A percentile compares a stretch with the other conserved stretches of the same genome.
Conservation (phyloP, 257 asterid species). For the Solanum arcanum region DNA sequence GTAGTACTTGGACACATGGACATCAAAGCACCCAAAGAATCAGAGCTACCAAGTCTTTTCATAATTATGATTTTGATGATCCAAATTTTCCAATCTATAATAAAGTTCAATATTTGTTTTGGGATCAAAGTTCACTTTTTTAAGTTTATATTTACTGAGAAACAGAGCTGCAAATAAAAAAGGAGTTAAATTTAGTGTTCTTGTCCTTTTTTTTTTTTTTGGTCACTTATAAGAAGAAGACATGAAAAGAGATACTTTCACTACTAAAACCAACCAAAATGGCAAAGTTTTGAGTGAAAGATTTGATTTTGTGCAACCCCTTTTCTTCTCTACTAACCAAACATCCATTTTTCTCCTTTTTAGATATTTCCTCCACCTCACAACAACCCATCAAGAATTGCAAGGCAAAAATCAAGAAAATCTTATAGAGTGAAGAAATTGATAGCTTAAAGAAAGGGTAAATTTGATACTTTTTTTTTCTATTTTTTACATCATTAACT, state of each 20-base stretch:
- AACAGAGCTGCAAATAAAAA: neutral
- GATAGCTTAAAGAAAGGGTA: neutral
- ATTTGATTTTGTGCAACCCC: conserved; percentile 10
- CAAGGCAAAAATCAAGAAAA: conserved; percentile 4
- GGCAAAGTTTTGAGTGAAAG: conserved; percentile 45
- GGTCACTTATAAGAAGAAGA: conserved; percentile 20
- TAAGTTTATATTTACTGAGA: neutral
- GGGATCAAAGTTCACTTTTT: neutral
- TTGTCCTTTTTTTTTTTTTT: neutral
- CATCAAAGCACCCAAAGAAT: conserved; percentile 80
- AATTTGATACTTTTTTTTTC: neutral
- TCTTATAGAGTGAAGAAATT: conserved; percentile 1
- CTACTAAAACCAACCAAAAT: conserved; percentile 33
- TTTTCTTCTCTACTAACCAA: conserved; percentile 27
- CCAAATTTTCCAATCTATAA: neutral
- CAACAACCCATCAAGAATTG: conserved; percentile 39
- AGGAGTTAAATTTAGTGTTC: neutral
- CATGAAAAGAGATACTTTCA: conserved; percentile 22
- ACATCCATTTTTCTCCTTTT: conserved; percentile 31
- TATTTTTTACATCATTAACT: conserved; percentile 25
- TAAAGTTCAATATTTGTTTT: conserved; percentile 3
- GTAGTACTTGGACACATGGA: conserved; percentile 79
- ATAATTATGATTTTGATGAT: conserved; percentile 23
- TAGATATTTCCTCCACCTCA: conserved; percentile 26
- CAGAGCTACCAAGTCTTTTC: conserved; percentile 71